Base-by-base conservation (phyloP, 768 basidiomycete species). In the Leccinum incarnatum region DNA sequence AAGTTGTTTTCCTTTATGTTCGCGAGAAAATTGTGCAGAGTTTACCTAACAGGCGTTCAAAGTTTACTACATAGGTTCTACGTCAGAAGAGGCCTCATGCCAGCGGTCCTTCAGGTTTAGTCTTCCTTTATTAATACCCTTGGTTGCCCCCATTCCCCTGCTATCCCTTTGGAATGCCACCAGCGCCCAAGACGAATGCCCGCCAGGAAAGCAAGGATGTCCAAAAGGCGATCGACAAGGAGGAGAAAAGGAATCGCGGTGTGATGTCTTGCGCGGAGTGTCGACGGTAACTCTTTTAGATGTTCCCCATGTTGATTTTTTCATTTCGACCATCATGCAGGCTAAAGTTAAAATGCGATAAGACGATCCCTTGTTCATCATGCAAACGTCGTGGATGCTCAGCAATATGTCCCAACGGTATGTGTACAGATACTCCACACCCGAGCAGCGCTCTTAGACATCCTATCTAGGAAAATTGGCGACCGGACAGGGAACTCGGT, bases 401-500 rank as follows among this genome's bases (percentile, higher is more conserved):
- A 5, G 85, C 85, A 11, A 91, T 91, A 55, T 91, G 89, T 72
- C 88, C 88, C 3, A 89, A 89, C 64, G 88, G 76, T 69, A n/a
- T n/a, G n/a, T n/a, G n/a, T n/a, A n/a, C n/a, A n/a, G n/a, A n/a
- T n/a, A n/a, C n/a, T 34, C 27, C 15, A 5, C 29, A 0, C 5
- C 19, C 15, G n/a, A 54, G 14, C 12, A 15, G 6, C 32, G 3
- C 54, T 27, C 51, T 51, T 14, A 57, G 29, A 27, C 9, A 6
- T 51, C 27, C 11, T 21, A 19, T 29, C 30, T 49, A 74, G 78
- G 87, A 30, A 87, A 85, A 67, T 78, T 91, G 40, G 83, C 86
- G 14, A 90, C 89, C 1, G 89, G 89, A 5, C 87, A 91, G 67
- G 89, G 89, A 19, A 91, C 89, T 42, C 79, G 88, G 88, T 87